Evolutionary conservation across 495 filamentous ascomycete genomes (phyloP).

Genomic region (Parathielavia hyrcaniae): DNA sequence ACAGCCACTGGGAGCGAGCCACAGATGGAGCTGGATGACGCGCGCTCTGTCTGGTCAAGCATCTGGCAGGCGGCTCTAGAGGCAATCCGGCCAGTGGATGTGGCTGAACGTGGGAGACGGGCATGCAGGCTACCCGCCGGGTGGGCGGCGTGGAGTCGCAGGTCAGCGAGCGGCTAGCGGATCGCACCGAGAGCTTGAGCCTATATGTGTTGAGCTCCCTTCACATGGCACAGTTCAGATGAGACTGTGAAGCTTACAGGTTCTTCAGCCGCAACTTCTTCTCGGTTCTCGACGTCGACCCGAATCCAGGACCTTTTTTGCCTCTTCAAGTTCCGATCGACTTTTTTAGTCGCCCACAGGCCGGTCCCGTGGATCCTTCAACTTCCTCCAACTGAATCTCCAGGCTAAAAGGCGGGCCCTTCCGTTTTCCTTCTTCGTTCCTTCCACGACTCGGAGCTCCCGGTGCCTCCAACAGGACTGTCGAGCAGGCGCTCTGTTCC

Average conservation of each 20-base stretch:
- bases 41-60: constrained; percentile 17
- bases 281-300: not conserved
- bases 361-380: constrained; percentile 11
- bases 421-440: not conserved
- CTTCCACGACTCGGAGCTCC: not conserved
- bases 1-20: constrained; percentile 14
- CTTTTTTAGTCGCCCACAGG: constrained; percentile 1
- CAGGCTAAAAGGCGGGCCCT: not conserved
- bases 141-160: not conserved
- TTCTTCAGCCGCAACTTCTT: not conserved
- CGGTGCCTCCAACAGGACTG: not conserved
- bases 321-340: not conserved
- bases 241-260: not conserved
- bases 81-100: constrained; percentile 4
- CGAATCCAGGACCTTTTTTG: no score
- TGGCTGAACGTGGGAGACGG: constrained; percentile 5
- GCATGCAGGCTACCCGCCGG: constrained; percentile 15
- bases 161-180: not conserved
- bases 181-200: not conserved
- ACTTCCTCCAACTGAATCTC: not conserved
- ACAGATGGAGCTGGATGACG: constrained; percentile 12
- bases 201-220: constrained; percentile 9
- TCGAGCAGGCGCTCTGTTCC: not conserved
- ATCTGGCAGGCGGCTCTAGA: not conserved
- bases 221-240: not conserved